Conservation (phyloP, 805 yeast species). For the Zygosaccharomyces gambellarensis region DNA sequence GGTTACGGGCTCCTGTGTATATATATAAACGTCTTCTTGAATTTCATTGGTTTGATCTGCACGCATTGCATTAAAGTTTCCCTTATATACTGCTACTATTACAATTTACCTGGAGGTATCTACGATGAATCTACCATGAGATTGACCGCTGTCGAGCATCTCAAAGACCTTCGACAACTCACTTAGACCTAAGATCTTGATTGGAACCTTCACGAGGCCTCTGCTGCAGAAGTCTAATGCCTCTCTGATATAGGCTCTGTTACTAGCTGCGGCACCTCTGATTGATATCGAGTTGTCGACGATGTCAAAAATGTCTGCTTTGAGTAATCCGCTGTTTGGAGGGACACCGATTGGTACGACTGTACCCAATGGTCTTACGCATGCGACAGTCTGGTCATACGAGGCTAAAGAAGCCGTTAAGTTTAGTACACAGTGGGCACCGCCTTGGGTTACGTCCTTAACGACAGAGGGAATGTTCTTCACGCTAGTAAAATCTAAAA, state of each 20-base stretch:
- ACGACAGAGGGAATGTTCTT: constrained; percentile 50
- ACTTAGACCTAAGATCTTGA: constrained; percentile 52
- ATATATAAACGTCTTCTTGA: too few relatives aligned
- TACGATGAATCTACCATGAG: constrained; percentile 77
- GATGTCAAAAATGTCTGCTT: constrained; percentile 62
- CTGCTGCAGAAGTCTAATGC: constrained; percentile 66
- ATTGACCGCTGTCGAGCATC: constrained; percentile 51
- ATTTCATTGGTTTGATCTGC: too few relatives aligned
- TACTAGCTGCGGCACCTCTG: constrained; percentile 81
- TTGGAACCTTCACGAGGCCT: constrained; percentile 61
- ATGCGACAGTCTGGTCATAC: constrained; percentile 50
- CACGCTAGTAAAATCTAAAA: constrained; percentile 49
- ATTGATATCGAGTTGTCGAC: constrained; percentile 67
- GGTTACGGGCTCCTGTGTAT: too few relatives aligned
- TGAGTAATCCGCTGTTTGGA: constrained; percentile 58
- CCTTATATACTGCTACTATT: background rate
- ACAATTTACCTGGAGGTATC: constrained; percentile 43
- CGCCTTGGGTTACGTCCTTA: constrained; percentile 55
- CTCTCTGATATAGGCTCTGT: constrained; percentile 75
- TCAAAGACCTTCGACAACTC: constrained; percentile 50
- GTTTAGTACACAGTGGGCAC: constrained; percentile 67
- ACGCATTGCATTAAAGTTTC: too few relatives aligned
- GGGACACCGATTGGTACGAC: constrained; percentile 73
- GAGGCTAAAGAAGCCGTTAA: constrained; percentile 66
- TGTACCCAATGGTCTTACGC: constrained; percentile 62